Conservation (phyloP, 257 asterid species). For the Avicennia marina region DNA sequence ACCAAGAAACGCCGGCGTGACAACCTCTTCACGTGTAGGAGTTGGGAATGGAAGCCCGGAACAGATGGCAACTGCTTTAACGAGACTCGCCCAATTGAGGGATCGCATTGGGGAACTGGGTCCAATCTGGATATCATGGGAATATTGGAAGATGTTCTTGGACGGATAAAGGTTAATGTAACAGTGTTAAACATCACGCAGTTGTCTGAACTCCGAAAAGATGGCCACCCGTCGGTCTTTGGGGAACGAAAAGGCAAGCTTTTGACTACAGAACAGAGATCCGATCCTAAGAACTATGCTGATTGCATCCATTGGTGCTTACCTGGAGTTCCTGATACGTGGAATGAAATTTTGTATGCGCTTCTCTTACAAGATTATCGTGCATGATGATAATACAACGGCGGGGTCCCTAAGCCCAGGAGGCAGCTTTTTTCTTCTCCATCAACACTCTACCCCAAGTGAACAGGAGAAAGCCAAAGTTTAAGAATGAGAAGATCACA, state of each 20-base stretch:
- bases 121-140: constrained; percentile 70
- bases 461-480: background rate
- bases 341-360: constrained; percentile 79
- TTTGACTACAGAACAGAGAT: constrained; percentile 60
- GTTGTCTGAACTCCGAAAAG: constrained; percentile 79
- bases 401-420: too few species aligned
- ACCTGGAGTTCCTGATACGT: constrained; percentile 86
- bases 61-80: constrained; percentile 74
- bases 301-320: constrained; percentile 99
- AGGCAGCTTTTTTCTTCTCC: background rate
- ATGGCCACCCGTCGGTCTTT: constrained; percentile 67
- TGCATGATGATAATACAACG: background rate
- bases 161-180: constrained; percentile 36
- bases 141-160: constrained; percentile 44
- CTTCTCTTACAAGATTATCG: constrained; percentile 70
- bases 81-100: constrained; percentile 59
- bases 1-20: background rate
- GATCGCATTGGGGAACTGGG: constrained; percentile 80
- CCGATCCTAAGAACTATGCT: constrained; percentile 62
- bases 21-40: constrained; percentile 39
- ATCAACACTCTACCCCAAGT: background rate
- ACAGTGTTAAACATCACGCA: constrained; percentile 68
- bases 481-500: background rate
- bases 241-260: constrained; percentile 85
- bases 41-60: constrained; percentile 92